Percentiles rank a stretch among this genome's conserved stretches.
Evolutionary conservation across 108 stramenopile species (phyloP).

Genomic region (Bacterosira constricta): DNA sequence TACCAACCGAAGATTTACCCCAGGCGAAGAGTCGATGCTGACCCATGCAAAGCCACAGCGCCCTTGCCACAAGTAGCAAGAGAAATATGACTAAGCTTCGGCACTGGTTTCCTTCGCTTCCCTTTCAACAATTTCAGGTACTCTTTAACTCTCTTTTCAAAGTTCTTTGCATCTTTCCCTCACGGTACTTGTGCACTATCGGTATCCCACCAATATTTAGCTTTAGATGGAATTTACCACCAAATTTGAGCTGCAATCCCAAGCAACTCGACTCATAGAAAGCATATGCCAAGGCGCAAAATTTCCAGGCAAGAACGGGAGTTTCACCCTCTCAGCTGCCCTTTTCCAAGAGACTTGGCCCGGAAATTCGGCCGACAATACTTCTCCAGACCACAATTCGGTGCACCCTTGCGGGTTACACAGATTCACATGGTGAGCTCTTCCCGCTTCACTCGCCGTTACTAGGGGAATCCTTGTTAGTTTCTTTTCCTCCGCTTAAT

Average conservation of each 20-base stretch:
- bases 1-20: conserved; percentile 40
- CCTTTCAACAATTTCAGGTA: conserved; percentile 97
- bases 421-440: conserved; percentile 88
- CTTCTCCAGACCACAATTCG: conserved; percentile 91
- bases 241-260: conserved; percentile 95
- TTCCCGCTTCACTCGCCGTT: conserved; percentile 96
- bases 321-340: conserved; percentile 93
- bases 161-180: conserved; percentile 96
- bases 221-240: conserved; percentile 97
- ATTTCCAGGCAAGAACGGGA: conserved; percentile 82
- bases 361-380: conserved; percentile 51
- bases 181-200: conserved; percentile 96
- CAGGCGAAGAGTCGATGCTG: conserved; percentile 54
- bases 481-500: conserved; percentile 98
- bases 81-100: conserved; percentile 56
- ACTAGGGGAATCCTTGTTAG: conserved; percentile 95
- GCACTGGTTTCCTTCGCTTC: conserved; percentile 94
- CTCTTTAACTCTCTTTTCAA: conserved; percentile 99
- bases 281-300: conserved; percentile 55
- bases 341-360: conserved; percentile 92
- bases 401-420: conserved; percentile 52
- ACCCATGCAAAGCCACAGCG: conserved; percentile 67
- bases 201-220: conserved; percentile 95
- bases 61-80: conserved; percentile 57
- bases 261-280: conserved; percentile 95